Base-by-base conservation (phyloP, 352 stramenopile genomes). In the Globisporangium parvum region DNA sequence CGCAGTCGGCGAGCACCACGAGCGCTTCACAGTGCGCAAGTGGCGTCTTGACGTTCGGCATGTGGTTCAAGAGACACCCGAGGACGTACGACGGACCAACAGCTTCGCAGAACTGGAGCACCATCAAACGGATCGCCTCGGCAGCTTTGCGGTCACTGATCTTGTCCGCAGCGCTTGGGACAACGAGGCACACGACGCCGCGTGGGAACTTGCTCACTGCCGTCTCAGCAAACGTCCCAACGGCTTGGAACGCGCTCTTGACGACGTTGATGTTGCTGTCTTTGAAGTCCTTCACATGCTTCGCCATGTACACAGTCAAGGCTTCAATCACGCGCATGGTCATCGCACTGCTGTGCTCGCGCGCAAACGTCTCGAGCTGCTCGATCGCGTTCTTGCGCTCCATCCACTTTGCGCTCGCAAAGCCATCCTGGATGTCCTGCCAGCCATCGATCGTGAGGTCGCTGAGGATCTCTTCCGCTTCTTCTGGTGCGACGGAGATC, bases 241-340 rank as follows among this genome's bases (percentile, higher is more conserved):
- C 67, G 1, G 84, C 85, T 56, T 94, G 74, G 44, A 95, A 95
- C 12, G 84, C 74, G 55, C 84, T 90, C 51, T 88, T 90, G 15
- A 95, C 55, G 3, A 94, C 85, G 51, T 95, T 93, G 57, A 95
- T 88, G 58, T 95, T 95, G 64, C 79, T 93, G 58, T 95, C 85
- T 53, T 90, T 91, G 56, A 95, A 93, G 47, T 88, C 73, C 53
- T 94, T 94, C 11, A 91, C 79, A 66, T 91, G 73, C 37, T 83
- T 86, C 21, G 67, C 61, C 51, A 93, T 39, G 60, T 84, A 90
- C 35, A 93, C 50, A 9, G 79, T 85, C 40, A 95, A 66, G 9
- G 83, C 81, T 53, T 95, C 85, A 42, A 92, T 84, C 15, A 83
- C 66, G 28, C 68, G 65, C 55, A 83, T 71, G 17, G 31, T 85